These are phyloP conservation scores for Trichoderma erinaceum DNA, from an alignment of 495 filamentous ascomycete genomes.

Conservation along the genomic window DNA sequence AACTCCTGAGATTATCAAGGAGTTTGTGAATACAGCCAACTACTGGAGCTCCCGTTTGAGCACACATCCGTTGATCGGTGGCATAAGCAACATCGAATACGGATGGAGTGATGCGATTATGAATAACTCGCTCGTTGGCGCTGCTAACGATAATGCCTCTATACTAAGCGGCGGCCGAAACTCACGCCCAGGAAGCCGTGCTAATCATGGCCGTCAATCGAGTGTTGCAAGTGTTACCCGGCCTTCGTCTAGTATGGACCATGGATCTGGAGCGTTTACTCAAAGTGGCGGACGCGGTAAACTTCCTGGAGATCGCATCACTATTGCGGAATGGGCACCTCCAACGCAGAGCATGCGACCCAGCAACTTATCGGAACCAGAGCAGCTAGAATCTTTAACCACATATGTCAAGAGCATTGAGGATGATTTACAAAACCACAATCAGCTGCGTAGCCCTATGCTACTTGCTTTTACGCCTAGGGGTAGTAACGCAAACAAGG, in stretches of 20 bases:
- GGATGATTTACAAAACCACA: slow-evolving; percentile 77
- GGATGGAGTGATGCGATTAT: slow-evolving; percentile 91
- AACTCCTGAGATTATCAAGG: slow-evolving; percentile 86
- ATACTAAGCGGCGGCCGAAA: slow-evolving; percentile 27
- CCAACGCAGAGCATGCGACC: slow-evolving; percentile 84
- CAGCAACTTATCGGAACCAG: slow-evolving; percentile 65
- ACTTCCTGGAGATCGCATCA: slow-evolving; percentile 78
- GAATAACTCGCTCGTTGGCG: slow-evolving; percentile 59
- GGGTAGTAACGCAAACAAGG: slow-evolving; percentile 70
- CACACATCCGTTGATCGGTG: slow-evolving; percentile 85
- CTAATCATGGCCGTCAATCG: slow-evolving; percentile 20
- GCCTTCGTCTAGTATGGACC: slow-evolving; percentile 27
- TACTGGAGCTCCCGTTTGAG: slow-evolving; percentile 95
- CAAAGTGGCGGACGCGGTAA: slow-evolving; percentile 32
- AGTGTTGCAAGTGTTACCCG: slow-evolving; percentile 6
- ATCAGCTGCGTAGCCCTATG: slow-evolving; percentile 79
- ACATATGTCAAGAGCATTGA: slow-evolving; percentile 81
- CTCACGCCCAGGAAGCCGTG: slow-evolving; percentile 40
- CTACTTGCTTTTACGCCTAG: slow-evolving; percentile 83
- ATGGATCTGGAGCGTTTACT: slow-evolving; percentile 39
- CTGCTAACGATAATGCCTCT: slow-evolving; percentile 38
- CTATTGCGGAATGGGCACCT: slow-evolving; percentile 90
- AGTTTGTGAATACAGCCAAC: slow-evolving; percentile 92
- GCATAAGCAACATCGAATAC: slow-evolving; percentile 95
- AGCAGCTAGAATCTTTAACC: slow-evolving; percentile 69